A percentile compares a stretch with the other conserved stretches of the same genome.
These are phyloP conservation scores for Evansstolkia leycettana DNA, from an alignment of 495 filamentous ascomycete species.

Conservation along the genomic window DNA sequence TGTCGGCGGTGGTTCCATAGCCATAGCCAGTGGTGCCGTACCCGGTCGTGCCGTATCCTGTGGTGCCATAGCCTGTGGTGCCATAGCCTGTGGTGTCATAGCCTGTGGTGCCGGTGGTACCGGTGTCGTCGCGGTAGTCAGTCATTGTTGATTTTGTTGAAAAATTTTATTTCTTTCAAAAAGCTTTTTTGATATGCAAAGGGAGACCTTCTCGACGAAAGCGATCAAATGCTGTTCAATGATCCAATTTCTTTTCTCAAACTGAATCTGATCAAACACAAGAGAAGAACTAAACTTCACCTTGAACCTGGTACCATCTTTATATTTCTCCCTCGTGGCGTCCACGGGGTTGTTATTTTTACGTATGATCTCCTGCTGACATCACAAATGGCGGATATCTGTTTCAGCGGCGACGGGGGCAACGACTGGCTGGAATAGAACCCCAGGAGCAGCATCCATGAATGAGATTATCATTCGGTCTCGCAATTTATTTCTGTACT, in stretches of 20 bases:
- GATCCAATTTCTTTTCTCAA: background rate
- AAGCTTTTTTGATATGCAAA: too few relatives aligned
- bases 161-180: background rate
- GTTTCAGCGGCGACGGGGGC: too few relatives aligned
- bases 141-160: constrained; percentile 1
- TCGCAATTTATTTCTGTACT: too few relatives aligned
- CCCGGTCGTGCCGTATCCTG: constrained; percentile 12
- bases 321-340: too few relatives aligned
- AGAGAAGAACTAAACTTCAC: too few relatives aligned
- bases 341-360: background rate
- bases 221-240: background rate
- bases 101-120: constrained; percentile 25
- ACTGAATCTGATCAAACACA: background rate
- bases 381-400: background rate
- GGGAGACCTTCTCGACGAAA: too few relatives aligned
- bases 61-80: constrained; percentile 27
- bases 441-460: too few relatives aligned
- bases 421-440: too few relatives aligned
- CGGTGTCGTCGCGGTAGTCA: constrained; percentile 13
- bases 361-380: background rate
- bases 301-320: too few relatives aligned
- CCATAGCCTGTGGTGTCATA: constrained; percentile 26
- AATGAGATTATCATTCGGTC: too few relatives aligned
- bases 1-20: background rate
- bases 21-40: background rate